phyloP scores from a whole-genome alignment of 257 asterid species.

The Primulina eburnea region DNA sequence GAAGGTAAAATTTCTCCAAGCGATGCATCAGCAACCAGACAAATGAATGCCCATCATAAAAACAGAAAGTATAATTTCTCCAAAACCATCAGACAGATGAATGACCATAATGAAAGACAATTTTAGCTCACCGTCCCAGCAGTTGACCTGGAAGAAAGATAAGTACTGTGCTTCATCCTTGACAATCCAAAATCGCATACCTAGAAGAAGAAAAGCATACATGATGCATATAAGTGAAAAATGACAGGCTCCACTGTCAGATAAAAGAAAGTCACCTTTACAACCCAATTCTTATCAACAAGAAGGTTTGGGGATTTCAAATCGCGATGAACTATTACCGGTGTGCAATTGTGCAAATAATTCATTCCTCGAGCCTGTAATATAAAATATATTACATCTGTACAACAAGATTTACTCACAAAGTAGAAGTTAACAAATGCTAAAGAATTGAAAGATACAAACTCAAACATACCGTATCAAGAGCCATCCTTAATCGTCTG shows the following conservation, averaged over 20 bases:
- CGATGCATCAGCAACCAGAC: conserved; percentile 2
- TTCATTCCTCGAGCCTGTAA: conserved; percentile 96
- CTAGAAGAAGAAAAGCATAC: conserved; percentile 38
- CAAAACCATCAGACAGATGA: not conserved
- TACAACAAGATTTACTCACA: conserved; percentile 15
- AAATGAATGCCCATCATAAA: conserved; percentile 1
- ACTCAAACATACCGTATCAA: conserved; percentile 76
- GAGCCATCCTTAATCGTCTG: conserved; percentile 88
- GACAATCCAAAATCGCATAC: conserved; percentile 95
- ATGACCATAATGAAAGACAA: not conserved
- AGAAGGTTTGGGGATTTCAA: conserved; percentile 97
- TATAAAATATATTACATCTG: conserved; percentile 22
- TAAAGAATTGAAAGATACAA: conserved; percentile 15
- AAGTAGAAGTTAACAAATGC: conserved; percentile 24
- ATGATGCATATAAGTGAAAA: conserved; percentile 20
- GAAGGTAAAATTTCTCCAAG: not conserved
- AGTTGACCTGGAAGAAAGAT: conserved; percentile 92
- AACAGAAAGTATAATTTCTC: not conserved
- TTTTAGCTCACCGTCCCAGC: conserved; percentile 88
- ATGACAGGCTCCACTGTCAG: conserved; percentile 23
- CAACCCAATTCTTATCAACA: conserved; percentile 96
- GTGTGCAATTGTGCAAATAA: conserved; percentile 88
- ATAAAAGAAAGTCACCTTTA: conserved; percentile 58
- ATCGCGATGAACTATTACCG: conserved; percentile 93
- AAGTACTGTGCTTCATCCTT: conserved; percentile 89